phyloP scores from a whole-genome alignment of 495 filamentous ascomycete genomes.

The Lindgomyces ingoldianus region DNA sequence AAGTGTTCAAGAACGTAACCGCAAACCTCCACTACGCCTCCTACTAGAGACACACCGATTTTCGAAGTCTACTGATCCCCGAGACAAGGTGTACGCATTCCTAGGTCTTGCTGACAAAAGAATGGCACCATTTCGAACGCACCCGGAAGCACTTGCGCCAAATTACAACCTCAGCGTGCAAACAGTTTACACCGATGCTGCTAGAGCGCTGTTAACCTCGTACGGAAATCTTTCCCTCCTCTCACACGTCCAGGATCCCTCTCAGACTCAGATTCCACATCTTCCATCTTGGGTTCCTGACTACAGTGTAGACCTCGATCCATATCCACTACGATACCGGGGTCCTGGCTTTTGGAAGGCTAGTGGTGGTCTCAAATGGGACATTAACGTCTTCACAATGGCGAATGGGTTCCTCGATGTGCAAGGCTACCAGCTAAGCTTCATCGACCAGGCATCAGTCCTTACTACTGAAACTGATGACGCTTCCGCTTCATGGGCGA shows the following conservation, averaged over 20 bases:
- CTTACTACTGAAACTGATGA: constrained; percentile 19
- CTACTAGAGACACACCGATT: constrained; percentile 31
- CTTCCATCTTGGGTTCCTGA: constrained; percentile 38
- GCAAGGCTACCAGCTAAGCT: constrained; percentile 22
- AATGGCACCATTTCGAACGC: constrained; percentile 16
- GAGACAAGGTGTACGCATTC: constrained; percentile 36
- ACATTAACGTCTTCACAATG: constrained; percentile 15
- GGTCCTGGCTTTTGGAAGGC: constrained; percentile 13
- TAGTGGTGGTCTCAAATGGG: constrained; percentile 6
- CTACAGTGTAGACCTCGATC: constrained; percentile 15
- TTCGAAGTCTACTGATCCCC: constrained; percentile 29
- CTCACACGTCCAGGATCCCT: constrained; percentile 23
- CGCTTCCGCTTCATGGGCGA: constrained; percentile 22
- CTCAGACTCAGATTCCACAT: constrained; percentile 19
- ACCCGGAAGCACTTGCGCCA: constrained; percentile 17
- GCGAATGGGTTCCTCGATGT: constrained; percentile 16
- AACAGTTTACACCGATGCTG: constrained; percentile 23
- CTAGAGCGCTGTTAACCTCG: constrained; percentile 15
- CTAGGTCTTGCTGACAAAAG: constrained; percentile 25
- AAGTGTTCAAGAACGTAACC: background rate
- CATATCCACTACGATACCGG: constrained; percentile 24
- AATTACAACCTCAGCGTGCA: constrained; percentile 29
- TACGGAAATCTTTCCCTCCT: constrained; percentile 15
- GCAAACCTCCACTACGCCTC: constrained; percentile 25
- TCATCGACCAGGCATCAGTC: constrained; percentile 15